Percentiles rank a stretch among this genome's conserved stretches.
Conservation (phyloP, 176 grass and related monocot genomes). For the Ampelocalamus luodianensis region DNA sequence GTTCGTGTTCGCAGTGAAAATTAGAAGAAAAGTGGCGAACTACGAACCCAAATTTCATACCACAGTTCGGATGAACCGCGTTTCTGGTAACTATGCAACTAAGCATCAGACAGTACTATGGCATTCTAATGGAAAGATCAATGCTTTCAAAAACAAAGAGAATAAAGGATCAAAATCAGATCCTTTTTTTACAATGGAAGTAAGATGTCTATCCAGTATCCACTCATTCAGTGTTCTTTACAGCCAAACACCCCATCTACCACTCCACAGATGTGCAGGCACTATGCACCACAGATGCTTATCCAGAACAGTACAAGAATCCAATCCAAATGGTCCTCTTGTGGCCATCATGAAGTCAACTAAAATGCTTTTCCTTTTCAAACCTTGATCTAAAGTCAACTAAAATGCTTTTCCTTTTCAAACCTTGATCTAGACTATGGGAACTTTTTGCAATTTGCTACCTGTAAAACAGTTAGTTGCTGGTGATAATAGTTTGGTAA, state of each 20-base stretch:
- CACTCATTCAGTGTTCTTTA: not conserved
- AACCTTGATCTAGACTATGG: not conserved
- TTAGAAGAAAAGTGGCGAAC: no score
- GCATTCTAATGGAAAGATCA: not conserved
- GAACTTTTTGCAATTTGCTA: not conserved
- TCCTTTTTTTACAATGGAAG: not conserved
- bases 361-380: not conserved
- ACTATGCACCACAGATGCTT: not conserved
- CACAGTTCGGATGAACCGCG: no score
- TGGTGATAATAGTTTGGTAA: not conserved
- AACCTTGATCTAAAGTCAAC: conserved; percentile 8
- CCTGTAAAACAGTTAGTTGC: not conserved
- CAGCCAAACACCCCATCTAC: not conserved
- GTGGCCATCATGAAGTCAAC: conserved; percentile 2
- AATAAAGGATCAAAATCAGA: not conserved
- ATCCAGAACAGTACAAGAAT: conserved; percentile 5
- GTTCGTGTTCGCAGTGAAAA: no score
- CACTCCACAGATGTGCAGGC: not conserved
- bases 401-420: not conserved
- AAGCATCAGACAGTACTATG: no score
- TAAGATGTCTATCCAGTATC: not conserved
- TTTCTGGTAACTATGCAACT: no score
- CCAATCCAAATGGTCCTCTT: conserved; percentile 4
- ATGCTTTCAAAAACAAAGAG: not conserved
- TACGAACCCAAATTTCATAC: no score